These are phyloP conservation scores for Colletotrichum lindemuthianum DNA, from an alignment of 2,329 filamentous ascomycete species.

Conservation along the genomic window DNA sequence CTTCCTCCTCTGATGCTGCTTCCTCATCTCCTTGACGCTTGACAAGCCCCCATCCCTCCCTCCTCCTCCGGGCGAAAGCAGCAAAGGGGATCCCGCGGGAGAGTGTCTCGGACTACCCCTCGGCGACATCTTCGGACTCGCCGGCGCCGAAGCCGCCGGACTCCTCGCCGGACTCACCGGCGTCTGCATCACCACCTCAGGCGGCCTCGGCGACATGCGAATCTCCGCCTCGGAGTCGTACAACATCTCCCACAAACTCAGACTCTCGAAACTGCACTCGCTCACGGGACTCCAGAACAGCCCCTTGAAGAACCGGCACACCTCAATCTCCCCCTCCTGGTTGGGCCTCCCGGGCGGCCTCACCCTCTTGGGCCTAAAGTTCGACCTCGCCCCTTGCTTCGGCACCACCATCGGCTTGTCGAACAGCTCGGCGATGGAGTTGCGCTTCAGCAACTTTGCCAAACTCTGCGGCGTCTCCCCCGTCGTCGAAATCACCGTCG, in stretches of 20 bases:
- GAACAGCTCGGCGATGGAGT: constrained; percentile 34
- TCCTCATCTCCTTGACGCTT: constrained; percentile 21
- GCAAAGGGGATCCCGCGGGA: constrained; percentile 19
- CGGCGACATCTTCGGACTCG: neutral
- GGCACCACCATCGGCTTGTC: constrained; percentile 31
- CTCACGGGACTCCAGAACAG: constrained; percentile 34
- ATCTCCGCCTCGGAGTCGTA: constrained; percentile 36
- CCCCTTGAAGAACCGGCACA: constrained; percentile 33
- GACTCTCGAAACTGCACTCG: constrained; percentile 34
- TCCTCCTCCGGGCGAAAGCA: constrained; percentile 9
- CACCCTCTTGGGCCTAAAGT: constrained; percentile 19
- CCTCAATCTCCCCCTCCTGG: constrained; percentile 33
- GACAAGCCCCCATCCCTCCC: neutral
- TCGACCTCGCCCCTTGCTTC: constrained; percentile 15
- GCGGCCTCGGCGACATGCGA: constrained; percentile 23
- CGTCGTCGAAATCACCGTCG: constrained; percentile 32
- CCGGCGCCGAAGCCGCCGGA: neutral
- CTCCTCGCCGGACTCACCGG: neutral
- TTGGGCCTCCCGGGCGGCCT: constrained; percentile 30
- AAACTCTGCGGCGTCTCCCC: constrained; percentile 36
- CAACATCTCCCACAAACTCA: constrained; percentile 36
- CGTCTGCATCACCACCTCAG: neutral
- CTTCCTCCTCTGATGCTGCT: constrained; percentile 20
- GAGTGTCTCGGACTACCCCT: constrained; percentile 5
- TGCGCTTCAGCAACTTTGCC: constrained; percentile 24